Percentiles rank a stretch among this genome's conserved stretches.
Conservation (phyloP, 2,329 filamentous ascomycete species). For the Chaetomiaceae sp. region DNA sequence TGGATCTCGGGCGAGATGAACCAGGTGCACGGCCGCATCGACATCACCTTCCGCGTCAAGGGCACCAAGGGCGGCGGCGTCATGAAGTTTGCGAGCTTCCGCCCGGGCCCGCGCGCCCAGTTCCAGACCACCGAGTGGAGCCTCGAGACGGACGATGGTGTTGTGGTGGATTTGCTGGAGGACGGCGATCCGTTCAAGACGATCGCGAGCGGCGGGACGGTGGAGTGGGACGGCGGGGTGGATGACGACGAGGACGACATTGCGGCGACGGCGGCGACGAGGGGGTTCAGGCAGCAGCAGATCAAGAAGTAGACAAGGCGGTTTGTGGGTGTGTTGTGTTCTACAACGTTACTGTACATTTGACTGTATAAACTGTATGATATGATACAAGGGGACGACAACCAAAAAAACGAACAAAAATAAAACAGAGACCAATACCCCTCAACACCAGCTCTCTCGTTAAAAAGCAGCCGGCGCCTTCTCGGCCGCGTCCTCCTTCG, state of each 20-base stretch:
- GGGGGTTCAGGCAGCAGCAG: slow-evolving; percentile 54
- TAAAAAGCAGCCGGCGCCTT: slow-evolving; percentile 3
- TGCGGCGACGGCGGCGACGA: slow-evolving; percentile 25
- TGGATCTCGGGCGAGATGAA: slow-evolving; percentile 88
- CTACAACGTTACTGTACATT: slow-evolving; percentile 4
- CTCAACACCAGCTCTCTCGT: background rate
- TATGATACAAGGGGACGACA: slow-evolving; percentile 20
- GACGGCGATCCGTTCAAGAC: slow-evolving; percentile 63
- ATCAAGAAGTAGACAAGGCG: slow-evolving; percentile 32
- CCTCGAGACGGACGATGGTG: slow-evolving; percentile 60
- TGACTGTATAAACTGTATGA: slow-evolving; percentile 13
- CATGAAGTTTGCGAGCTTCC: slow-evolving; percentile 75
- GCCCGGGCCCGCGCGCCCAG: slow-evolving; percentile 54
- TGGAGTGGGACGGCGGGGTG: slow-evolving; percentile 11
- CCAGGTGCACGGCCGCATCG: slow-evolving; percentile 84
- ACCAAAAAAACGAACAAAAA: too few species aligned
- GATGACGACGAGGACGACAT: slow-evolving; percentile 19
- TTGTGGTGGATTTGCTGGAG: slow-evolving; percentile 67
- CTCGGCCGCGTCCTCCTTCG: slow-evolving; percentile 19
- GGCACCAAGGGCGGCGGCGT: slow-evolving; percentile 65
- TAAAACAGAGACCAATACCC: too few species aligned
- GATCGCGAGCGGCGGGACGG: slow-evolving; percentile 37
- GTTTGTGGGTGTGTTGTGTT: background rate
- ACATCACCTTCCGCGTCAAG: slow-evolving; percentile 82
- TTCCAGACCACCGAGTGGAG: slow-evolving; percentile 93